Evolutionary conservation across 441 rosid species (phyloP).

Genomic region (Francoa sonchifolia): DNA sequence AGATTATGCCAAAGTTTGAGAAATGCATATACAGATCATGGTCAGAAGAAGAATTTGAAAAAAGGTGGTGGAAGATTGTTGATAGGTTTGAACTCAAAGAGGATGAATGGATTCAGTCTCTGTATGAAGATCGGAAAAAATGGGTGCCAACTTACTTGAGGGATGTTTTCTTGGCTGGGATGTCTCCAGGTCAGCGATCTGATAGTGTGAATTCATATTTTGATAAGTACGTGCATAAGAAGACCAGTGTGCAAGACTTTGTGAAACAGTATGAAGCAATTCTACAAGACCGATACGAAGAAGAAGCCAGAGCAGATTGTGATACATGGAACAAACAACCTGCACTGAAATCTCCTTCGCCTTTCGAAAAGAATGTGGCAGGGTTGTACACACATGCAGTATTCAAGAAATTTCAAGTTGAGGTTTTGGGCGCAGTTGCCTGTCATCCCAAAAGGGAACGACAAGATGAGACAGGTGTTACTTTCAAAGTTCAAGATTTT

Average conservation of each 20-base stretch:
- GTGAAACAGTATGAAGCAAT: conserved; percentile 54
- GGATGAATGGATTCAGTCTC: conserved; percentile 43
- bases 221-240: conserved; percentile 75
- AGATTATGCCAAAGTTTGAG: conserved; percentile 58
- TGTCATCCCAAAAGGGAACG: conserved; percentile 73
- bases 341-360: conserved; percentile 67
- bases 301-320: conserved; percentile 79
- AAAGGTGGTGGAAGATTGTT: conserved; percentile 68
- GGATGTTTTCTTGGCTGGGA: conserved; percentile 58
- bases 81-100: conserved; percentile 56
- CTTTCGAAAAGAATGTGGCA: conserved; percentile 70
- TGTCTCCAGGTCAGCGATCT: conserved; percentile 58
- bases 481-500: conserved; percentile 66
- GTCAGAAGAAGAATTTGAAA: conserved; percentile 62
- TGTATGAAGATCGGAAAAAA: conserved; percentile 54
- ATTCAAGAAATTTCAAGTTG: conserved; percentile 66
- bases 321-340: conserved; percentile 81
- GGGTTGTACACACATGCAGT: conserved; percentile 70
- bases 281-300: conserved; percentile 69
- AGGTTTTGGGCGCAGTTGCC: conserved; percentile 79
- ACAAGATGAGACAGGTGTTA: conserved; percentile 47
- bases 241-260: conserved; percentile 69
- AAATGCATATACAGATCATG: conserved; percentile 76
- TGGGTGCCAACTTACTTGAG: conserved; percentile 71
- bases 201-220: conserved; percentile 63